Conservation (phyloP, 495 filamentous ascomycete genomes). For the Saxispiralis lemnorum region DNA sequence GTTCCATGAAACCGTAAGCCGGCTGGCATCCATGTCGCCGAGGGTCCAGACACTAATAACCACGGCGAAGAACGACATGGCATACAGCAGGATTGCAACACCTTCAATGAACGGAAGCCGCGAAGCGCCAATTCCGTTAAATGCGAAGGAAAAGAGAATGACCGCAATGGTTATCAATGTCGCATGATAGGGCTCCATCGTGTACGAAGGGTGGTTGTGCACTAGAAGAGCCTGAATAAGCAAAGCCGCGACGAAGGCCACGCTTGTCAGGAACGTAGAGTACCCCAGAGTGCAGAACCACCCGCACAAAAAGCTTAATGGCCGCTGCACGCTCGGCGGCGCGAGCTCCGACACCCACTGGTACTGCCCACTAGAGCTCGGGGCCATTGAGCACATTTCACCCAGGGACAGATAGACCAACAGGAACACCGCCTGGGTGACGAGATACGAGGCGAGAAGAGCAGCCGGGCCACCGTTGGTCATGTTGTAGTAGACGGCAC, state of each 20-base stretch:
- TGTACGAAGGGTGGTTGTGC: conserved; percentile 25
- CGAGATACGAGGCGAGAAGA: too few species aligned
- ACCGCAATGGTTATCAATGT: conserved; percentile 31
- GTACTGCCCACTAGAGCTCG: too few species aligned
- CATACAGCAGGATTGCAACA: conserved; percentile 4
- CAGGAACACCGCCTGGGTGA: too few species aligned
- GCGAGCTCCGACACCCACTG: conserved; percentile 9
- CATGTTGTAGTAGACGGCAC: too few species aligned
- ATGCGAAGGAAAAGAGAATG: conserved; percentile 22
- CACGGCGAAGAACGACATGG: neutral
- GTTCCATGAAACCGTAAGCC: too few species aligned
- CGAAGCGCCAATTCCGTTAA: conserved; percentile 25
- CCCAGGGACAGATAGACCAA: too few species aligned
- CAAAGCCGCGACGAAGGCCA: conserved; percentile 19
- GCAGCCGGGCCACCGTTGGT: too few species aligned
- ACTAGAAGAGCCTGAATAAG: conserved; percentile 13
- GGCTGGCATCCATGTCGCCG: too few species aligned
- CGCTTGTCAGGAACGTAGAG: conserved; percentile 5
- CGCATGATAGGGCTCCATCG: conserved; percentile 25
- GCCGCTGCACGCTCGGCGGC: conserved; percentile 2
- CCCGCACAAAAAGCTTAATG: conserved; percentile 11
- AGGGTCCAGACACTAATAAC: too few species aligned
- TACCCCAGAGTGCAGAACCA: conserved; percentile 13
- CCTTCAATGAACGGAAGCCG: conserved; percentile 11
- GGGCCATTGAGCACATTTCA: too few species aligned